Conservation (phyloP, 371 early-diverging fungal species). For the Catenaria anguillulae region DNA sequence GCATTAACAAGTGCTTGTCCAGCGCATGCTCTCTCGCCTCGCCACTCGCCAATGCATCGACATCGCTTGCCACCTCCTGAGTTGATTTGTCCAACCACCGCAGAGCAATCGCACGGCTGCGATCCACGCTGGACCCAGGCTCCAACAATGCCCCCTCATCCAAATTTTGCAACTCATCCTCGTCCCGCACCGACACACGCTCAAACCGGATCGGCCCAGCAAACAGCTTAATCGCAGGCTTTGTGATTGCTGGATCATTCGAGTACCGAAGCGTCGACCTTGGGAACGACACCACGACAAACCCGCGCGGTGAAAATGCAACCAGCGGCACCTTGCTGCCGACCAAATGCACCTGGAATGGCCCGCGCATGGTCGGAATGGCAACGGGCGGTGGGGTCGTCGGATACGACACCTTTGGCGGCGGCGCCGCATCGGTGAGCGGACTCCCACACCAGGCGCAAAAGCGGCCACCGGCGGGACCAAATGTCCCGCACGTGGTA, state of each 20-base stretch:
- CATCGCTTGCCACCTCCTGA: not conserved
- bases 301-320: not conserved
- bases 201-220: not conserved
- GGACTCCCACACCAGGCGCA: not conserved
- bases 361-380: not conserved
- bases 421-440: not conserved
- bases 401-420: not conserved
- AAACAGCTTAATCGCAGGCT: not conserved
- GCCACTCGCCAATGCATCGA: not conserved
- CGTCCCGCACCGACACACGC: no score
- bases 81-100: not conserved
- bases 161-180: no score
- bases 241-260: not conserved
- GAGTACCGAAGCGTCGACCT: not conserved
- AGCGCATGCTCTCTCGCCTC: not conserved
- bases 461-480: not conserved
- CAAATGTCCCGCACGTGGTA: not conserved
- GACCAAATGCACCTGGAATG: not conserved
- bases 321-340: not conserved
- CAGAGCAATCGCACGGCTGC: not conserved
- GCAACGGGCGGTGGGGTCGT: not conserved
- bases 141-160: not conserved
- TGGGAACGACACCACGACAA: not conserved
- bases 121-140: not conserved
- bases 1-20: not conserved